Conservation (phyloP, 345 rosid genomes). For the Erodium maritimum region DNA sequence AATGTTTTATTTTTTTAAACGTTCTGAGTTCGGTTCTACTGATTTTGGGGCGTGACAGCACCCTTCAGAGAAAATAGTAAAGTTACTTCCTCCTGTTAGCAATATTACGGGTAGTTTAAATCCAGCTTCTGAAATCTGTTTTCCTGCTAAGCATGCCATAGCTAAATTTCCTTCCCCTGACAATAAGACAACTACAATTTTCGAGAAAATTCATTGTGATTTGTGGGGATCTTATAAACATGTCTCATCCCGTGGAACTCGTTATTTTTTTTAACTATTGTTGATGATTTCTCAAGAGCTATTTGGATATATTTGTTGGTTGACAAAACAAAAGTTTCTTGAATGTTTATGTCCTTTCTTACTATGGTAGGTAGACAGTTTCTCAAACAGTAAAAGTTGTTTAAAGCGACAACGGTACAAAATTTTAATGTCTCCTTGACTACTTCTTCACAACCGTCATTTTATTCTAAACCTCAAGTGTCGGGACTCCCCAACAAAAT, state of each 20-base stretch:
- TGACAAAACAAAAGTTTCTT: neutral
- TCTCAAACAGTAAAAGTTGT: neutral
- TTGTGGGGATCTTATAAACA: conserved; percentile 7
- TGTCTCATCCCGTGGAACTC: neutral
- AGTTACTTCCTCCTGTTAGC: no score
- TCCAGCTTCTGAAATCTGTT: no score
- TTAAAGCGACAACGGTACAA: neutral
- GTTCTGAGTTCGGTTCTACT: no score
- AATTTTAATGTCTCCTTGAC: no score
- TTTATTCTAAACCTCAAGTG: conserved; percentile 2
- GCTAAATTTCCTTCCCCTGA: no score
- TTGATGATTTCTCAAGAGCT: conserved; percentile 7
- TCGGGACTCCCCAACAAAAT: neutral
- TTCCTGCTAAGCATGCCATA: no score
- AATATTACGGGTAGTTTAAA: no score
- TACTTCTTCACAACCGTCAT: neutral
- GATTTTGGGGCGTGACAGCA: no score
- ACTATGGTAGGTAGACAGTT: neutral
- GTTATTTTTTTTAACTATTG: conserved; percentile 5
- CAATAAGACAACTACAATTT: no score
- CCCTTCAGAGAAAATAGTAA: no score
- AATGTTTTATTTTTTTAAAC: no score
- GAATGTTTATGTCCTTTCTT: neutral
- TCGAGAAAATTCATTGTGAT: conserved; percentile 12
- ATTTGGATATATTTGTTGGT: conserved; percentile 3